Conservation (phyloP, 805 yeast genomes). For the Sugiyamaella qingdaonensis region DNA sequence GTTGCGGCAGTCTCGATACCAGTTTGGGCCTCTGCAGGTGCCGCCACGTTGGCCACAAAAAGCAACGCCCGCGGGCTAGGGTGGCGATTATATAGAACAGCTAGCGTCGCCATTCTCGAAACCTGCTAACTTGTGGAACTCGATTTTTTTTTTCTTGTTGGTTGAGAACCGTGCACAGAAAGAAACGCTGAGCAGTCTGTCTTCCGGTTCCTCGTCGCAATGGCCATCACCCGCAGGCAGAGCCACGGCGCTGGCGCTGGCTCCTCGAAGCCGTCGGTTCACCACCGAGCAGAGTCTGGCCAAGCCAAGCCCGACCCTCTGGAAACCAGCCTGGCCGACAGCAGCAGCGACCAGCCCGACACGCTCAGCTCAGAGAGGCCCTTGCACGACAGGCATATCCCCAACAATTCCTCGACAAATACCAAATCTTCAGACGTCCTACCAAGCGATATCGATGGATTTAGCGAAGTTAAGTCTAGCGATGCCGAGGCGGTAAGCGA, state of each 20-base stretch:
- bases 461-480: too few species aligned
- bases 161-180: not conserved
- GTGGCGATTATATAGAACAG: constrained; percentile 3
- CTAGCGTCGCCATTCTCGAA: not conserved
- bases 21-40: not conserved
- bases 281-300: too few species aligned
- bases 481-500: not conserved
- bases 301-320: too few species aligned
- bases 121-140: not conserved
- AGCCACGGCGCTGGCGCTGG: not conserved
- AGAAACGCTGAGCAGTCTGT: too few species aligned
- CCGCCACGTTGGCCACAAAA: constrained; percentile 1
- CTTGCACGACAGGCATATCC: too few species aligned
- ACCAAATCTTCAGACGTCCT: too few species aligned
- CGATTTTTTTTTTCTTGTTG: not conserved
- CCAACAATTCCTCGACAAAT: too few species aligned
- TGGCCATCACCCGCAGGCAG: constrained; percentile 1
- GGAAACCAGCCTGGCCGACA: too few species aligned
- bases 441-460: too few species aligned
- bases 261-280: too few species aligned
- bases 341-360: too few species aligned
- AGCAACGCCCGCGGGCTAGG: not conserved
- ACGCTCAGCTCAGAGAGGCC: too few species aligned
- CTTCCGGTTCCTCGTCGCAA: not conserved
- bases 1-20: not conserved